Evolutionary conservation across 257 asterid species (phyloP), one percentile per base, ranked within the genome.

Genomic region (Jaltomata sinuosa): DNA sequence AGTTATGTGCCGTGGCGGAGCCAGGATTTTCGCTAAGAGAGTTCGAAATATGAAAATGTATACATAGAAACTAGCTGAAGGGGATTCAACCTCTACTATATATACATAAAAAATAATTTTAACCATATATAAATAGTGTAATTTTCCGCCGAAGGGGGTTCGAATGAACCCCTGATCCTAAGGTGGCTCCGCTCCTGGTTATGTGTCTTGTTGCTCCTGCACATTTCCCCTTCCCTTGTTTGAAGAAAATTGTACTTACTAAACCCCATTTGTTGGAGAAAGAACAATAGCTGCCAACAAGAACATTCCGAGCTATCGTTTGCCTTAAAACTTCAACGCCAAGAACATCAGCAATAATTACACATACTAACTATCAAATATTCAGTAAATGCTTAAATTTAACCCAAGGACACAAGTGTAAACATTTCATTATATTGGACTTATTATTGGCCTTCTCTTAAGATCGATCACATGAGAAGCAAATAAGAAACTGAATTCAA

Each of bases 221-320:
- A 54, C n/a, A 54, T 19, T 18, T 54, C 62, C 14, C 31, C 5
- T n/a, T 22, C 29, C 31, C 31, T 21, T 11, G 31, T 57, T 3
- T 32, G 47, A n/a, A 47, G 49, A 50, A 80, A 82, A 6, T 14
- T 22, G 27, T 32, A 55, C 93, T 88, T 92, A 94, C 98, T 98
- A 95, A 83, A 90, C 98, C 98, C 85, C 98, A 98, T 83, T 89
- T 89, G 81, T 95, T 95, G 67, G 97, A 88, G 79, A 95, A 87
- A 14, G 98, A 81, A 89, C 96, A 93, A 74, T 85, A 92, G 83
- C 94, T 95, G 53, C 98, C 98, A 29, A 95, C 97, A 25, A 94
- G 92, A 77, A 94, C 90, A 84, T 94, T 93, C 31, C 96, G 94
- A 32, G 97, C 98, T 65, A 95, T 85, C 1, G 96, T 95, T 87